Conservation (phyloP, 495 filamentous ascomycete genomes). For the Penicillium chermesinum region DNA sequence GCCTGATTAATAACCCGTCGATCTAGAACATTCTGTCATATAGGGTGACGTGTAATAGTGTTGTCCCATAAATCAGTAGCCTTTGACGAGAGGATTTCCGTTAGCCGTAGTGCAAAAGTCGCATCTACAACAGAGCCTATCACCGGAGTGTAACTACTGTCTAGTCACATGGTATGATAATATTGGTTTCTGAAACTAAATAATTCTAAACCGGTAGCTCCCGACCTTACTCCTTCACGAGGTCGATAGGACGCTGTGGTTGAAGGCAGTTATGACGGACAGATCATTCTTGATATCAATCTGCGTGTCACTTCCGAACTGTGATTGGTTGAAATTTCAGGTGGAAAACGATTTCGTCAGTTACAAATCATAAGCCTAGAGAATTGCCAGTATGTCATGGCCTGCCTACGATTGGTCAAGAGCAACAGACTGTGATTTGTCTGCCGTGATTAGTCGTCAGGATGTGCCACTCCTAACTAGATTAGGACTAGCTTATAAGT, state of each 20-base stretch:
- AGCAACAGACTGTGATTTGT: slow-evolving; percentile 4
- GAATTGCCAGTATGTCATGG: slow-evolving; percentile 6
- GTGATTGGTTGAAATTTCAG: slow-evolving; percentile 10
- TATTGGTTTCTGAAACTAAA: slow-evolving; percentile 3
- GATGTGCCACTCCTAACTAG: background rate
- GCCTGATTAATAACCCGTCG: slow-evolving; percentile 1
- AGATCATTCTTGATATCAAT: slow-evolving; percentile 3
- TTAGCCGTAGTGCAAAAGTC: slow-evolving; percentile 7
- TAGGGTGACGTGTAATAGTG: too few species aligned
- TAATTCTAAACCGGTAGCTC: slow-evolving; percentile 4
- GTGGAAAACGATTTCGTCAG: slow-evolving; percentile 3
- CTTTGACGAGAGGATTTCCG: slow-evolving; percentile 3
- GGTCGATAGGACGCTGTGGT: slow-evolving; percentile 3
- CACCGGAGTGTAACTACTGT: slow-evolving; percentile 6
- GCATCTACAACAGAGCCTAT: slow-evolving; percentile 4
- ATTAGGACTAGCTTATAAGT: too few species aligned
- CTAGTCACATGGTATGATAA: slow-evolving; percentile 6
- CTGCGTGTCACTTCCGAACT: slow-evolving; percentile 12
- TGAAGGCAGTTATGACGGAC: slow-evolving; percentile 6
- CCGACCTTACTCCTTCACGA: slow-evolving; percentile 7
- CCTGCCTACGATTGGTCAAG: slow-evolving; percentile 9
- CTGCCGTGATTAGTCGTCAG: slow-evolving; percentile 12
- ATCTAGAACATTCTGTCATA: slow-evolving; percentile 12
- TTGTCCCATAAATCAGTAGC: too few species aligned
- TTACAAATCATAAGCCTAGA: slow-evolving; percentile 16